Base-by-base conservation (phyloP, 345 rosid genomes). In the Rhizophora apiculata region DNA sequence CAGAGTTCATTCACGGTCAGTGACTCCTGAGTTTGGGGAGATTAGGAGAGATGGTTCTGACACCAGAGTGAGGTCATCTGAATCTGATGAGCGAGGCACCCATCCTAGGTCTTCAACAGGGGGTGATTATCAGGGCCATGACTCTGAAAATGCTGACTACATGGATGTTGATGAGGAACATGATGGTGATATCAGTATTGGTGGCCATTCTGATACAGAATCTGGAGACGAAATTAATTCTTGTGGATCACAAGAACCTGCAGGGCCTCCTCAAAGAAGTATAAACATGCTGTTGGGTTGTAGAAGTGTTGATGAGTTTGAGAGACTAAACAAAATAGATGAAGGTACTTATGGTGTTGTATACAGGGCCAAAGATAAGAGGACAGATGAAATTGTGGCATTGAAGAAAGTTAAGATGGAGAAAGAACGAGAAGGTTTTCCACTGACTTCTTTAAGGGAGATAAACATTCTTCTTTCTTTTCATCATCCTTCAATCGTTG, bases 341-440 rank as follows among this genome's bases (percentile, higher is more conserved):
- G 99, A 95, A 82, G 99, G 99, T 24, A 95, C 99, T 67, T 95
- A 95, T 80, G 99, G 99, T 56, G 98, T 95, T 78, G 99, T 95
- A 69, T 95, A 86, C 76, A 90, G 99, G 85, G 99, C 99, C 24
- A 90, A 70, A 75, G 98, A 95, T 73, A 95, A 89, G 73, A 95
- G 89, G 77, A 85, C 97, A 2, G 97, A 93, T 29, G 98, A 92
- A 82, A 81, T 95, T 70, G 99, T 95, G 75, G 99, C 99, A 6
- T 80, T 95, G 88, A 95, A 95, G 85, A 92, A 92, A 85, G 99
- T 95, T 55, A 95, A 95, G 85, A 95, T 95, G 99, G 99, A 95
- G 81, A 92, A 92, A 83, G 98, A 95, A 86, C 88, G 97, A 72
- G 99, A 95, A 86, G 99, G 99, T 63, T 95, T 95, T 83, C 99